Evolutionary conservation across 2,329 filamentous ascomycete genomes (phyloP).

Genomic region (Apiospora sp.): DNA sequence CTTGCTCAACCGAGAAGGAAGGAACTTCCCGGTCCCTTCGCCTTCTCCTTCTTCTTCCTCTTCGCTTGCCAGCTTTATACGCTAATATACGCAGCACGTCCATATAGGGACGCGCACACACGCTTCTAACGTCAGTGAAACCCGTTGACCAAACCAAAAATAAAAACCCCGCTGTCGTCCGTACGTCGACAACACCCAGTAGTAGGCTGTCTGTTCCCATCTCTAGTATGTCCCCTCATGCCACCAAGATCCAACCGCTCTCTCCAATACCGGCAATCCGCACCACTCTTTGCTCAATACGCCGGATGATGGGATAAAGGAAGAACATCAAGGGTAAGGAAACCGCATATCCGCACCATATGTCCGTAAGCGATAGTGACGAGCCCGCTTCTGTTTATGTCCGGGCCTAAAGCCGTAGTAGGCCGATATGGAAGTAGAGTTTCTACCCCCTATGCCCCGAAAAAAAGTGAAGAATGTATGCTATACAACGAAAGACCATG

Average conservation of each 20-base stretch:
- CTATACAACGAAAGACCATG: conserved; percentile 13
- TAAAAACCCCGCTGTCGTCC: background rate
- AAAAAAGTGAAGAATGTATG: background rate
- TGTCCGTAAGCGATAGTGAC: conserved; percentile 9
- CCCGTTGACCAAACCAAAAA: background rate
- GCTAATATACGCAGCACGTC: no score
- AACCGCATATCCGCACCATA: background rate
- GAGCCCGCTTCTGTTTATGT: background rate
- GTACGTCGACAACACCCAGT: background rate
- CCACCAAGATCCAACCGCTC: background rate
- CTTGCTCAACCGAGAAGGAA: background rate
- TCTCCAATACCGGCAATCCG: background rate
- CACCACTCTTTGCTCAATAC: background rate
- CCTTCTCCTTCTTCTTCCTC: background rate
- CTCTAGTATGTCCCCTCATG: background rate
- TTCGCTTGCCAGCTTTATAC: background rate
- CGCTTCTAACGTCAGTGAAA: background rate
- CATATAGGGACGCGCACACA: background rate
- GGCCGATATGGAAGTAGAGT: background rate
- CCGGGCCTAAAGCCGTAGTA: background rate
- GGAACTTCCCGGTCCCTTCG: background rate
- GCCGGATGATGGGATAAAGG: background rate
- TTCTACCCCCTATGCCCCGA: background rate
- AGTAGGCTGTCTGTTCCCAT: background rate
- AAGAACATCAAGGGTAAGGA: background rate